A percentile compares a stretch with the other conserved stretches of the same genome.
These are phyloP conservation scores for Cutaneotrichosporon sp. DNA, from an alignment of 1,284 basidiomycete species.

Conservation along the genomic window DNA sequence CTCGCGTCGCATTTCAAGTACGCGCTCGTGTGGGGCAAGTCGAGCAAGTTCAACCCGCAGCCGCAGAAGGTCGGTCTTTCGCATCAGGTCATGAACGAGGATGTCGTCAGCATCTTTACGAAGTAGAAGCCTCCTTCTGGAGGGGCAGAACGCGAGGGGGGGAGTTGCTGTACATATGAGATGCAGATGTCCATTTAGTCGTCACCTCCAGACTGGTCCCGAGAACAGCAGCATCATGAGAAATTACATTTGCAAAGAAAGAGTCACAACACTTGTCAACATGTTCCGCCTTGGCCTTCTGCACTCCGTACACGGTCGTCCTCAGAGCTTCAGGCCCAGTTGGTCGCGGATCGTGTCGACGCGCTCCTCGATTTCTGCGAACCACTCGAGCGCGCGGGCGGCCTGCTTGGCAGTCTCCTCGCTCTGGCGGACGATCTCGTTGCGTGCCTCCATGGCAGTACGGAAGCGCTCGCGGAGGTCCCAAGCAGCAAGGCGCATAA, in stretches of 20 bases:
- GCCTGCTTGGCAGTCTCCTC: conserved; percentile 75
- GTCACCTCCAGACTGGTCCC: background rate
- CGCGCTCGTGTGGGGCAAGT: conserved; percentile 90
- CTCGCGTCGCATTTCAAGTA: conserved; percentile 84
- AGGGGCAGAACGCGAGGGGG: background rate
- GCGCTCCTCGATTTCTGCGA: conserved; percentile 63
- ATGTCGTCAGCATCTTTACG: conserved; percentile 63
- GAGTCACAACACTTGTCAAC: conserved; percentile 6
- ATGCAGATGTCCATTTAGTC: background rate
- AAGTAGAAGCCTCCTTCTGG: conserved; percentile 34
- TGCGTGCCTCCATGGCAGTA: conserved; percentile 73
- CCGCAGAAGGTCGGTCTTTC: conserved; percentile 87
- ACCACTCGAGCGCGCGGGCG: conserved; percentile 70
- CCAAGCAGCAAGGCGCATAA: conserved; percentile 88
- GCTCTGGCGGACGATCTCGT: conserved; percentile 71
- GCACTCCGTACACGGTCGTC: background rate
- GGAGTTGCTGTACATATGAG: background rate
- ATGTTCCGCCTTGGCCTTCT: conserved; percentile 1
- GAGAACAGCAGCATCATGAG: background rate
- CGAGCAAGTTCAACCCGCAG: conserved; percentile 86
- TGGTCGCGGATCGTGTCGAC: conserved; percentile 60
- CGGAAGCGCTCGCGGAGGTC: conserved; percentile 85
- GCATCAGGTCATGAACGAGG: conserved; percentile 89
- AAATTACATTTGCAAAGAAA: conserved; percentile 5
- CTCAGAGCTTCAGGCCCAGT: conserved; percentile 38